Base-by-base conservation (phyloP, 495 filamentous ascomycete genomes). In the Choiromyces venosus region DNA sequence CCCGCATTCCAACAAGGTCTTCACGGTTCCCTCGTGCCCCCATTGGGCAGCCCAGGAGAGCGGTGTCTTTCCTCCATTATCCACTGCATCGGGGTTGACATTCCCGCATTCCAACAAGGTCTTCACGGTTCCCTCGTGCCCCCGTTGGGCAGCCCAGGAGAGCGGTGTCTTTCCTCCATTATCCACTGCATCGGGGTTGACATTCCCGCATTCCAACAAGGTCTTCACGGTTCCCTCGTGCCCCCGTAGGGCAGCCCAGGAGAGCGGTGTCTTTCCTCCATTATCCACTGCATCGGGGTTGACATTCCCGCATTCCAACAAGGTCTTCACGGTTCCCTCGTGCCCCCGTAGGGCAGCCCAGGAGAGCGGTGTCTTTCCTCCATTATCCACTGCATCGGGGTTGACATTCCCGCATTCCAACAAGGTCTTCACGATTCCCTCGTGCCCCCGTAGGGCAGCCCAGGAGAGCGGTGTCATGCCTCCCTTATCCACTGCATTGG, bases 331-430 rank as follows among this genome's bases (percentile, higher is more conserved):
- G 7, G 80, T 73, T 18, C 69, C 81, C 65, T 82, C 76, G 69
- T 85, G 78, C 19, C 83, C 84, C 19, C 73, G n/a, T 75, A 69
- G 69, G 76, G 83, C 82, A 40, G 84, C 84, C 74, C 67, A 81
- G 12, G 76, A 82, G 64, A 86, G 79, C 37, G 84, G 81, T 19
- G 80, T 84, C 40, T n/a, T n/a, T n/a, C n/a, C n/a, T n/a, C n/a
- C n/a, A n/a, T n/a, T n/a, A n/a, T n/a, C n/a, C n/a, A n/a, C n/a
- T n/a, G n/a, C n/a, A n/a, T n/a, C n/a, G n/a, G n/a, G n/a, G n/a
- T n/a, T n/a, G n/a, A n/a, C n/a, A n/a, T n/a, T n/a, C n/a, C n/a
- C n/a, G n/a, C n/a, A n/a, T n/a, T n/a, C n/a, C n/a, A n/a, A n/a
- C n/a, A n/a, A n/a, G n/a, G n/a, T n/a, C n/a, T n/a, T n/a, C n/a